Conservation (phyloP, 1,284 basidiomycete species). For the Schizophyllum amplum region DNA sequence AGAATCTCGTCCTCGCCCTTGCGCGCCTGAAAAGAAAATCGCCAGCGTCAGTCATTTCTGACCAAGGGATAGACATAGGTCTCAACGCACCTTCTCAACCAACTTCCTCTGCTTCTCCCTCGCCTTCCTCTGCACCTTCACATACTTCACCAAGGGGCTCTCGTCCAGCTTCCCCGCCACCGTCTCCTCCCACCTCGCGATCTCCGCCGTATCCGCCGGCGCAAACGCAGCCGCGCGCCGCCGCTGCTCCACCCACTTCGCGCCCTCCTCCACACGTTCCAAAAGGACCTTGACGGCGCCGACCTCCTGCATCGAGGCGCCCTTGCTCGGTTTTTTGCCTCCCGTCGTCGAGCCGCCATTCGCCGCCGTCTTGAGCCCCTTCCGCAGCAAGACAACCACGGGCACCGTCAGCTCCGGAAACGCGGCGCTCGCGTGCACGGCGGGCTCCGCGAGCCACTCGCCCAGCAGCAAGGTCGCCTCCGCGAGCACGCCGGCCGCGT, state of each 20-base stretch:
- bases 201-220: conserved; percentile 60
- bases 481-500: conserved; percentile 78
- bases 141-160: conserved; percentile 73
- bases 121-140: conserved; percentile 74
- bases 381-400: conserved; percentile 62
- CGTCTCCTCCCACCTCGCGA: conserved; percentile 65
- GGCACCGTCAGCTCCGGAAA: conserved; percentile 95
- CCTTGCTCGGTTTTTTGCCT: no score
- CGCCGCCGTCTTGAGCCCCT: conserved; percentile 57
- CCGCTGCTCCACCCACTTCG: conserved; percentile 67
- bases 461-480: conserved; percentile 76
- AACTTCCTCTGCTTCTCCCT: conserved; percentile 69
- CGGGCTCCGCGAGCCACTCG: conserved; percentile 64
- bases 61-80: background rate
- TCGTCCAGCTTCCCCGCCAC: conserved; percentile 58
- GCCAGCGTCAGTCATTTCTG: conserved; percentile 10
- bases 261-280: conserved; percentile 80
- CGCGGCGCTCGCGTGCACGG: conserved; percentile 74
- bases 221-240: conserved; percentile 66
- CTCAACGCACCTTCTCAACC: conserved; percentile 66
- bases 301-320: conserved; percentile 42
- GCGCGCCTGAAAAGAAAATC: conserved; percentile 39
- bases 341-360: conserved; percentile 24
- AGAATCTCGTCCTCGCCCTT: conserved; percentile 62
- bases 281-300: conserved; percentile 63